Evolutionary conservation across 441 rosid species (phyloP).

Genomic region (Flueggea neowawraea): DNA sequence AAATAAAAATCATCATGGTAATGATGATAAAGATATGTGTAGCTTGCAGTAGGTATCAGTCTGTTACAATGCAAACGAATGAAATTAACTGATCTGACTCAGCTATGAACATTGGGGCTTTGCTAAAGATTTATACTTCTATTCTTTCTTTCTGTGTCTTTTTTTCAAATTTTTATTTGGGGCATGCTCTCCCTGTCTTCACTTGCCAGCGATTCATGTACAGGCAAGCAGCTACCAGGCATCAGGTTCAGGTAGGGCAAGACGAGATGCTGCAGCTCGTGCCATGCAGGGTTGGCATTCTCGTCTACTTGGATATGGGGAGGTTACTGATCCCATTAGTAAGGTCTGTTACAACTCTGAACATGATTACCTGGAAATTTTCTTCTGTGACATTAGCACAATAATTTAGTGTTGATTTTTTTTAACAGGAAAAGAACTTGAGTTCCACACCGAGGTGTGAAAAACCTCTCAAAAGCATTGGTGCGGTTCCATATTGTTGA

Average conservation of each 20-base stretch:
- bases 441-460: slow-evolving; percentile 54
- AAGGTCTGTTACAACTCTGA: slow-evolving; percentile 35
- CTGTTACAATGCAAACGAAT: too few species aligned
- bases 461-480: slow-evolving; percentile 69
- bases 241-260: slow-evolving; percentile 67
- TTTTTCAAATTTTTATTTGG: too few species aligned
- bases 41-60: too few species aligned
- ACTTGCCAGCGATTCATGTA: slow-evolving; percentile 3
- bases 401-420: slow-evolving; percentile 6
- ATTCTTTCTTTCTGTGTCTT: too few species aligned
- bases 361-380: slow-evolving; percentile 8
- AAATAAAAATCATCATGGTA: too few species aligned
- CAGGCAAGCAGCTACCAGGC: slow-evolving; percentile 55
- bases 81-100: too few species aligned
- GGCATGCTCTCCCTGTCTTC: background rate
- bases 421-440: slow-evolving; percentile 49
- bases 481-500: slow-evolving; percentile 29
- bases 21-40: too few species aligned
- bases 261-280: slow-evolving; percentile 85
- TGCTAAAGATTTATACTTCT: background rate
- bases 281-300: slow-evolving; percentile 97
- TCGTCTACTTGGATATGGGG: slow-evolving; percentile 67
- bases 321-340: slow-evolving; percentile 45
- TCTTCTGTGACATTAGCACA: slow-evolving; percentile 2
- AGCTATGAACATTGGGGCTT: too few species aligned